Base-by-base conservation (phyloP, 495 filamentous ascomycete genomes). In the Hypomontagnella monticulosa region DNA sequence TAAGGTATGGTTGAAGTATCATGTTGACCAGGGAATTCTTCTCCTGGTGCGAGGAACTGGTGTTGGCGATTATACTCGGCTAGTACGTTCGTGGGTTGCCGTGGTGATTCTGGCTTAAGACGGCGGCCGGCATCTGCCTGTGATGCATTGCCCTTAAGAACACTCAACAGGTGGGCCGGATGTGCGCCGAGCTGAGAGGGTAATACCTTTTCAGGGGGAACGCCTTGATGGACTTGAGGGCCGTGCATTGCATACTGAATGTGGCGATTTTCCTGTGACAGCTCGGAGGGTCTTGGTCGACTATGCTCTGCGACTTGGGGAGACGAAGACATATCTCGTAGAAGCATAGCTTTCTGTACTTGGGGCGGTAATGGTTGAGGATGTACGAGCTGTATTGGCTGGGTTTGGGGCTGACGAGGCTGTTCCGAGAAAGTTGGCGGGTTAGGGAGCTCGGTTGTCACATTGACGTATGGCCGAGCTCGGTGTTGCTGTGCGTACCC, bases 111-210 rank as follows among this genome's bases (percentile, higher is more conserved):
- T 12, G 51, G 55, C 9, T 32, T 36, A 15, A 52, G 23, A 30
- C 57, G 50, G 38, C 59, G 71, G 16, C 48, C 16, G 1, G 40
- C 18, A 27, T 53, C 48, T 8, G 53, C 11, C 5, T 55, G 72
- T 18, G 46, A 15, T 36, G 42, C 59, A 11, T 74, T 72, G 14
- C 63, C 70, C 51, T 88, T 92, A 73, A 92, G 89, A 1, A 87
- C 80, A 69, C 83, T 87, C 42, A 92, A 74, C 4, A 92, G 72
- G 23, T 85, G 81, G 51, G 87, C 76, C 4, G 87, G 85, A 70
- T 92, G 89, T 37, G 78, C 82, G 7, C 77, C 89, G 37, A 92
- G 79, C 66, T 88, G 88, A 36, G 83, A 76, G 9, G 84, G 86
- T 19, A 86, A 54, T 38, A 62, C 69, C 85, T 36, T 87, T 83